Base-by-base conservation (phyloP, 148 eudicot genomes). In the Persicaria maculosa region DNA sequence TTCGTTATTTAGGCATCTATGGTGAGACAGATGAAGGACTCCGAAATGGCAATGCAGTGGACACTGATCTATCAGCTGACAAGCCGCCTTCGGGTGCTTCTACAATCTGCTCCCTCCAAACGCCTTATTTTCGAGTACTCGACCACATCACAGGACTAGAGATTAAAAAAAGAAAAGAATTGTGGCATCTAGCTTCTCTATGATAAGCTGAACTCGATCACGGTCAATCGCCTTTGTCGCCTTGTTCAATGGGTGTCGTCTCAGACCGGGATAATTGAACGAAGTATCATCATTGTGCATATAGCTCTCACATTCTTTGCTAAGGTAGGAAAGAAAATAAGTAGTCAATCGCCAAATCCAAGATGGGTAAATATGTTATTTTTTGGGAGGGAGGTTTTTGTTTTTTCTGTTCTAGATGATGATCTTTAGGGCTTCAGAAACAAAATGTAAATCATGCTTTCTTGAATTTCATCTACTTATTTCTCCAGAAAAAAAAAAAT, bases 31-130 rank as follows among this genome's bases (percentile, higher is more conserved):
- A 92, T 95, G 97, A 95, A 95, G 79, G 98, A 95, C 74, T 90
- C 98, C 1, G 98, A 95, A 86, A 92, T 95, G 98, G 97, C 98
- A 19, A 90, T 92, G 91, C 97, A 95, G 77, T 95, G 98, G 98
- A 95, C 98, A 0, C 84, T 95, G 84, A 95, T 95, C 79, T 95
- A 95, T 84, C 96, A 90, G 87, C 93, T 95, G 55, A 95, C 98
- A 55, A 95, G 98, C 82, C 93, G 98, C 77, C 83, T 95, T 16
- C 89, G 98, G 44, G 90, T 95, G 71, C 92, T 95, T 16, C 80
- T 95, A 7, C 98, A 95, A 74, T 95, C 98, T 50, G 96, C 97
- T 74, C 98, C 98, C 20, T 92, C 88, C 17, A 89, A 95, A 80
- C 87, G 98, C 46, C 92, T 95, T 80, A 84, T 95, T 74, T 95